Conservation (phyloP, 2,329 filamentous ascomycete genomes). For the Fusarium coffeatum region DNA sequence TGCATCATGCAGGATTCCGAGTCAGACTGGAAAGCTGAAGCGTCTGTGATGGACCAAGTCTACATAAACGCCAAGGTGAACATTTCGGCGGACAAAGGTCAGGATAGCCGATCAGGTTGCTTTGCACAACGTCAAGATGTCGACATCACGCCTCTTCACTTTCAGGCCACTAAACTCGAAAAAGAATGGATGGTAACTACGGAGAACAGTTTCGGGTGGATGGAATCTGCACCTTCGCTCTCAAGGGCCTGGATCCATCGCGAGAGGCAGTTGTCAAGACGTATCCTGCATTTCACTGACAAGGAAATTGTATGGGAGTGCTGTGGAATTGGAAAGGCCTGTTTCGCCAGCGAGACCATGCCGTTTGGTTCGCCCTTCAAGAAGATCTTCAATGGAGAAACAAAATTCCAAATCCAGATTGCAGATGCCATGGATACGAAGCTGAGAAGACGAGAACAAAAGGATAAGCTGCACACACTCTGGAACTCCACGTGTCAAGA, state of each 20-base stretch:
- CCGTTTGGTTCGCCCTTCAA: not conserved
- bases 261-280: not conserved
- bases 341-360: not conserved
- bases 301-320: slow-evolving; percentile 6
- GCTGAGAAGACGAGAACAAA: not conserved
- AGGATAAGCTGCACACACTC: not conserved
- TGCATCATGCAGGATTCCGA: not conserved
- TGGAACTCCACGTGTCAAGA: slow-evolving; percentile 1
- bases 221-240: not conserved
- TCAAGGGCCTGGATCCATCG: not conserved
- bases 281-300: not conserved
- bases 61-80: not conserved
- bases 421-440: not conserved
- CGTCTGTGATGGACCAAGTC: not conserved
- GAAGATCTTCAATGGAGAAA: not conserved
- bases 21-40: not conserved
- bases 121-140: not conserved
- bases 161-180: not conserved
- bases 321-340: not conserved
- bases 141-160: not conserved
- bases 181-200: not conserved
- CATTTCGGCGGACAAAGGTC: not conserved
- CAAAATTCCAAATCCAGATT: not conserved
- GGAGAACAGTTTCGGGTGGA: not conserved
- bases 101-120: not conserved